These are phyloP conservation scores for Pilasporangium apinafurcum DNA, from an alignment of 352 stramenopile species.

Conservation along the genomic window DNA sequence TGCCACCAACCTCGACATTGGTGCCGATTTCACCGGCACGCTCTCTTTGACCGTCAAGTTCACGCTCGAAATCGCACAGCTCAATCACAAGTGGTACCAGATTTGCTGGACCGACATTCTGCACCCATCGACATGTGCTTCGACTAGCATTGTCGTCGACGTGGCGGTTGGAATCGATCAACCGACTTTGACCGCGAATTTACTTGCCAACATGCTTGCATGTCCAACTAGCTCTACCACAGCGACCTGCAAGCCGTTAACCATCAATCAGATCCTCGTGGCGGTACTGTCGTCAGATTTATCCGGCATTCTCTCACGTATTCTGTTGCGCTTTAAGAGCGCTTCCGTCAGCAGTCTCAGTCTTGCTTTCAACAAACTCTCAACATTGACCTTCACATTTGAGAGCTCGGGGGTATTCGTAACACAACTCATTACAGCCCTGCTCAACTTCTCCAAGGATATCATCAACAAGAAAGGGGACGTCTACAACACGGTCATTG, in stretches of 20 bases:
- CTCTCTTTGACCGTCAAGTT: constrained; percentile 10
- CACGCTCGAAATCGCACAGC: constrained; percentile 11
- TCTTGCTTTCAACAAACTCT: constrained; percentile 22
- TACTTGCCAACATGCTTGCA: constrained; percentile 4
- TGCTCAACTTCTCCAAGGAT: constrained; percentile 3
- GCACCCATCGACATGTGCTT: constrained; percentile 16
- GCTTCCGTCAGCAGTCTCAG: constrained; percentile 23
- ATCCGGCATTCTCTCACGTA: constrained; percentile 12
- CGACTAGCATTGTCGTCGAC: constrained; percentile 17
- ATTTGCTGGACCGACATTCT: constrained; percentile 38
- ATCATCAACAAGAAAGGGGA: constrained; percentile 10
- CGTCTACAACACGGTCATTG: constrained; percentile 7
- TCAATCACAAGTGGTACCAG: constrained; percentile 31
- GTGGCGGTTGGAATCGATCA: constrained; percentile 17
- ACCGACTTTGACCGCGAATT: constrained; percentile 11
- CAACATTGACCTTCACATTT: constrained; percentile 3
- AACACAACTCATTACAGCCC: neutral
- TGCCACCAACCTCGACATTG: constrained; percentile 12
- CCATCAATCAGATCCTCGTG: constrained; percentile 23
- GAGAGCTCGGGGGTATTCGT: constrained; percentile 1
- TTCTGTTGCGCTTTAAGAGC: constrained; percentile 34
- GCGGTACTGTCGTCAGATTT: constrained; percentile 14
- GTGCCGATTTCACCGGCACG: constrained; percentile 23
- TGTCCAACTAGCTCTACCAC: constrained; percentile 11
- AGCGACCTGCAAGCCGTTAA: constrained; percentile 21